These are phyloP conservation scores for Chlorella variabilis DNA, from an alignment of 163 green algal species.

Conservation along the genomic window DNA sequence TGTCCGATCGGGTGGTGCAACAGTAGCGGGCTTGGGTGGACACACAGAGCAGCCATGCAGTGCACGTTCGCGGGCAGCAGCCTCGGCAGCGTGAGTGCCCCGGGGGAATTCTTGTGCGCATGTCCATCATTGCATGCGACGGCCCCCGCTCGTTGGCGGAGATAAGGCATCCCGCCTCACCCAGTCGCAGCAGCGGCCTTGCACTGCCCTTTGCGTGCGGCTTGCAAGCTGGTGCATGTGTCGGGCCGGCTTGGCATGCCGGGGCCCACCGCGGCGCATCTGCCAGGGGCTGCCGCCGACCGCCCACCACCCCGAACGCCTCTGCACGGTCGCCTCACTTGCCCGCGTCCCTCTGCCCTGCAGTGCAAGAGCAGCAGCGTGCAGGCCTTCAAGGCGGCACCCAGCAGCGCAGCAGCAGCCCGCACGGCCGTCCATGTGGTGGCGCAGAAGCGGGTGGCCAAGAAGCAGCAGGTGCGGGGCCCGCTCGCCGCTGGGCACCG, in stretches of 20 bases:
- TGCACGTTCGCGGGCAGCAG: not conserved
- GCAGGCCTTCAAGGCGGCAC: constrained; percentile 29
- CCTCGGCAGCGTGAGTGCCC: not conserved
- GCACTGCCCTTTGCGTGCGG: too few relatives aligned
- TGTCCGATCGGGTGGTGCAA: not conserved
- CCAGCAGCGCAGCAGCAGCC: constrained; percentile 27
- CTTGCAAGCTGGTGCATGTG: too few relatives aligned
- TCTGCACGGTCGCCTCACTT: too few relatives aligned
- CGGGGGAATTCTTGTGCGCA: not conserved
- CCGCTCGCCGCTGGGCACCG: too few relatives aligned
- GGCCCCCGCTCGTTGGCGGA: not conserved
- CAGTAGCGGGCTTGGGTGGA: not conserved
- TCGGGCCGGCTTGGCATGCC: too few relatives aligned
- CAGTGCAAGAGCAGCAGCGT: constrained; percentile 32
- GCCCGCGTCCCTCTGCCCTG: not conserved
- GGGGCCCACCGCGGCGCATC: too few relatives aligned
- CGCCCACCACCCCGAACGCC: too few relatives aligned
- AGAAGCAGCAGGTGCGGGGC: constrained; percentile 67
- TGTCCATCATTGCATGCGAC: not conserved
- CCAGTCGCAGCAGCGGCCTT: too few relatives aligned
- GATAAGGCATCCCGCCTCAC: not conserved
- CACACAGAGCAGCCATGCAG: not conserved
- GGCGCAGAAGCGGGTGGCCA: constrained; percentile 74
- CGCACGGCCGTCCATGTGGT: constrained; percentile 51
- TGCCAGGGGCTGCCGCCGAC: too few relatives aligned